These are phyloP conservation scores for Suhomyces sp. DNA, from an alignment of 805 yeast genomes.

Conservation along the genomic window DNA sequence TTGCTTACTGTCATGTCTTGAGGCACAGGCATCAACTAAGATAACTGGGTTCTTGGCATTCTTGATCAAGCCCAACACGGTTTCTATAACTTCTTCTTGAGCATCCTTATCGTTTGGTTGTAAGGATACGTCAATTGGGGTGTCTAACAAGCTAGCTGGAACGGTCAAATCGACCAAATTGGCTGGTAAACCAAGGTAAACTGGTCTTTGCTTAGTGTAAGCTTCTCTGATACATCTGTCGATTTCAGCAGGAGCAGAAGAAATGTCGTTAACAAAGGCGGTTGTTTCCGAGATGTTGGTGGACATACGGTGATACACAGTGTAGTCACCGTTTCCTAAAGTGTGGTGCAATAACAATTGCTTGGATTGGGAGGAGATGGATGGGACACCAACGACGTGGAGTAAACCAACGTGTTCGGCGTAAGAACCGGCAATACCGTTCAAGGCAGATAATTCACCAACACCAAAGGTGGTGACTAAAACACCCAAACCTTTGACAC, in stretches of 20 bases:
- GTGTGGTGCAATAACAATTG: constrained; percentile 79
- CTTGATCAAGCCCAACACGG: constrained; percentile 49
- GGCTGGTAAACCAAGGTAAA: constrained; percentile 79
- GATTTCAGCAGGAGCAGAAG: constrained; percentile 65
- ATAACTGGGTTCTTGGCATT: constrained; percentile 69
- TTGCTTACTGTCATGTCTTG: constrained; percentile 67
- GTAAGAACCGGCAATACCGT: constrained; percentile 85
- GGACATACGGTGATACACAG: constrained; percentile 78
- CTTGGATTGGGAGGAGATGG: constrained; percentile 68
- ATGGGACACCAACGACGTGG: constrained; percentile 86
- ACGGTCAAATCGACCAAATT: constrained; percentile 70
- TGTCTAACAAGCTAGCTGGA: constrained; percentile 54
- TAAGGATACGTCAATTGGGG: constrained; percentile 62
- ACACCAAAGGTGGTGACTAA: constrained; percentile 87
- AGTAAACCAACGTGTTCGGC: constrained; percentile 87
- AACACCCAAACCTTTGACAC: constrained; percentile 75
- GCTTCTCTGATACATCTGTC: constrained; percentile 76
- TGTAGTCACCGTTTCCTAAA: constrained; percentile 79
- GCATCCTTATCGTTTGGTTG: constrained; percentile 43
- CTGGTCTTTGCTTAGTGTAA: constrained; percentile 72
- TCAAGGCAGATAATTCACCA: constrained; percentile 81
- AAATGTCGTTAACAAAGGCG: constrained; percentile 60
- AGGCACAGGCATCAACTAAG: constrained; percentile 84
- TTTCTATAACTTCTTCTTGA: constrained; percentile 37
- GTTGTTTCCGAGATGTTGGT: constrained; percentile 67